Conservation (phyloP, 1,139 yeast genomes). For the Lodderomyces metapsilosis region DNA sequence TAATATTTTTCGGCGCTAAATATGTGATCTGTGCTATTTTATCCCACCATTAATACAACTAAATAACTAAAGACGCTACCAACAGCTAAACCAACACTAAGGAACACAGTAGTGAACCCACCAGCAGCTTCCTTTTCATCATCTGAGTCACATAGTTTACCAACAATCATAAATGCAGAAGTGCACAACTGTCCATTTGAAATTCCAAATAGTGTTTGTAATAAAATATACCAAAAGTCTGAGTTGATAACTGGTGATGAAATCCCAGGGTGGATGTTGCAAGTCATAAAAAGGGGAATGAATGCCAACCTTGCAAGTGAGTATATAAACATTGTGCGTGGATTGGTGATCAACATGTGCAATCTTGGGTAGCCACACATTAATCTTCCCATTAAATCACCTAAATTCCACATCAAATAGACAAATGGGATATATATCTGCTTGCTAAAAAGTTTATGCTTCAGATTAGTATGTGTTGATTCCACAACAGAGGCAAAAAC, state of each 20-base stretch:
- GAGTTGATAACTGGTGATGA: slow-evolving; percentile 46
- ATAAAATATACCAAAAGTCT: slow-evolving; percentile 63
- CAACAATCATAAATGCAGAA: slow-evolving; percentile 78
- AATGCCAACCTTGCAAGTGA: slow-evolving; percentile 54
- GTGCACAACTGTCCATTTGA: slow-evolving; percentile 87
- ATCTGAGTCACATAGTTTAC: slow-evolving; percentile 54
- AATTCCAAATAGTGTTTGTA: slow-evolving; percentile 79
- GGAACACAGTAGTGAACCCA: slow-evolving; percentile 78
- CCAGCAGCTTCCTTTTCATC: slow-evolving; percentile 90
- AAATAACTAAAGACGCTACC: slow-evolving; percentile 77
- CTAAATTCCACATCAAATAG: slow-evolving; percentile 80
- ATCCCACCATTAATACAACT: slow-evolving; percentile 37
- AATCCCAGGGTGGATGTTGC: slow-evolving; percentile 51
- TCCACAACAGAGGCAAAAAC: slow-evolving; percentile 79
- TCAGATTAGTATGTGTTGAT: slow-evolving; percentile 42
- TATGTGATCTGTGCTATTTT: neutral
- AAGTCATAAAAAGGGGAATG: slow-evolving; percentile 65
- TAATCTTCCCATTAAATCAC: slow-evolving; percentile 79
- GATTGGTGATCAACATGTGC: slow-evolving; percentile 35
- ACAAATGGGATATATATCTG: slow-evolving; percentile 71
- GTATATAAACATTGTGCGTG: slow-evolving; percentile 45
- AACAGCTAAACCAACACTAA: slow-evolving; percentile 70
- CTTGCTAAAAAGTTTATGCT: slow-evolving; percentile 36
- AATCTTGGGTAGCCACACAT: slow-evolving; percentile 56
- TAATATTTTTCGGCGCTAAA: too few relatives aligned